Evolutionary conservation across 2,329 filamentous ascomycete genomes (phyloP), one percentile per base, ranked within the genome.

Genomic region (Colletotrichum graminicola): DNA sequence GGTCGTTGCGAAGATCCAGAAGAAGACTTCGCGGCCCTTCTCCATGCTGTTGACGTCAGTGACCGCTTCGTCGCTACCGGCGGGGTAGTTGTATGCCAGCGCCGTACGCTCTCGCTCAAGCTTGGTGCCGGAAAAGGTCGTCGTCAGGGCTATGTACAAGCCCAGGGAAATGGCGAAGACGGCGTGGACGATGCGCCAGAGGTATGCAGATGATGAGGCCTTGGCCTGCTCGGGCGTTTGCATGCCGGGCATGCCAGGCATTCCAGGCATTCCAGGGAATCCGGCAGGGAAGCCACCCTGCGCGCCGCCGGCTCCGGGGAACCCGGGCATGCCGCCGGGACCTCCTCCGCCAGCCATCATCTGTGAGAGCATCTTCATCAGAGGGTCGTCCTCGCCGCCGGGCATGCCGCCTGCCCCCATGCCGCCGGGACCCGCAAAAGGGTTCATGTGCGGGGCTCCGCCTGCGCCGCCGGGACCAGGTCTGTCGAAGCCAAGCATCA

Each of bases 1-100:
- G 41, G 89, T 91, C 0, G 93, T 94, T 7, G 92, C 91, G 78
- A 95, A 96, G n/a, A 93, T 87, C 84, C 91, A 94, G 80, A 95
- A 94, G 81, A 94, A 91, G 73, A 86, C 85, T 56, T 83, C 83
- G 51, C 84, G 78, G 43, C 80, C 78, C 67, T 78, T 78, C 62
- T 80, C 79, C 64, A 82, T 75, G 66, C 78, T 73, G 69, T 76
- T 61, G n/a, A 72, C 47, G 51, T 67, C 59, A n/a, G 57, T n/a
- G 29, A 81, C 62, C 59, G 77, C 74, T 56, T 77, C 78, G 16
- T 78, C 75, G 47, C 74, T 73, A 49, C 75, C 74, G 11, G 74
- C 75, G 18, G 77, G 75, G 41, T 79, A 71, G 56, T 77, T 75
- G 26, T 76, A 77, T 12, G 81, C 78, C 39, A 84, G 80, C 1